Evolutionary conservation across 2,329 filamentous ascomycete species (phyloP).

Genomic region (Claviceps fusiformis): DNA sequence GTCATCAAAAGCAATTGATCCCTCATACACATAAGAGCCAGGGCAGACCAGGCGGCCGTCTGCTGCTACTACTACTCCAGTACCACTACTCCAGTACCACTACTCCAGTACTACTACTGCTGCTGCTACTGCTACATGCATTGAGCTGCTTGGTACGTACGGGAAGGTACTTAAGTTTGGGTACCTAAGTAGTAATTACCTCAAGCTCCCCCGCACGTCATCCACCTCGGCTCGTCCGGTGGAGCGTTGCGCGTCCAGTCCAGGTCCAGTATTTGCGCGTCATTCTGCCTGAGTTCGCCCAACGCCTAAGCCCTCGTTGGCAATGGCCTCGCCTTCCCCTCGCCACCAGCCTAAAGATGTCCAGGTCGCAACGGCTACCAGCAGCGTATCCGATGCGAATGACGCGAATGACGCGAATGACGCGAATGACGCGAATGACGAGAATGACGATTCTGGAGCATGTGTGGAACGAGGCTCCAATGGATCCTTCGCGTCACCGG

Average conservation of each 20-base stretch:
- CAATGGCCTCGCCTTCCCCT: neutral
- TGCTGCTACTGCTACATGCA: too few species aligned
- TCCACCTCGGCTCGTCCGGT: neutral
- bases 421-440: too few species aligned
- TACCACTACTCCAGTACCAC: too few species aligned
- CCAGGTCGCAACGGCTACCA: neutral
- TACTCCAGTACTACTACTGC: too few species aligned
- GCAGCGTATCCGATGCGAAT: neutral
- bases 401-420: too few species aligned
- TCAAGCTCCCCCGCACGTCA: neutral
- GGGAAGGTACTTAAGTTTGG: too few species aligned
- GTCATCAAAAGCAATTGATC: too few species aligned
- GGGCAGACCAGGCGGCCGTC: too few species aligned
- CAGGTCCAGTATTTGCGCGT: neutral
- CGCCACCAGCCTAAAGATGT: neutral
- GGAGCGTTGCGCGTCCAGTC: neutral
- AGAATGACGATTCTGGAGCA: neutral
- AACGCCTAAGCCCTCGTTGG: neutral
- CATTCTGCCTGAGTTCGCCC: neutral
- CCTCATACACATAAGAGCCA: too few species aligned
- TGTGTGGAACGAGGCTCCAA: neutral
- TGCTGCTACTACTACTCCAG: too few species aligned
- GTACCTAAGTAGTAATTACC: too few species aligned
- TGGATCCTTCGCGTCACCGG: neutral
- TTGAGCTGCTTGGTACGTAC: too few species aligned